A percentile compares a stretch with the other conserved stretches of the same genome.
Evolutionary conservation across 768 basidiomycete species (phyloP).

Genomic region (Hygrocybe coccinea): DNA sequence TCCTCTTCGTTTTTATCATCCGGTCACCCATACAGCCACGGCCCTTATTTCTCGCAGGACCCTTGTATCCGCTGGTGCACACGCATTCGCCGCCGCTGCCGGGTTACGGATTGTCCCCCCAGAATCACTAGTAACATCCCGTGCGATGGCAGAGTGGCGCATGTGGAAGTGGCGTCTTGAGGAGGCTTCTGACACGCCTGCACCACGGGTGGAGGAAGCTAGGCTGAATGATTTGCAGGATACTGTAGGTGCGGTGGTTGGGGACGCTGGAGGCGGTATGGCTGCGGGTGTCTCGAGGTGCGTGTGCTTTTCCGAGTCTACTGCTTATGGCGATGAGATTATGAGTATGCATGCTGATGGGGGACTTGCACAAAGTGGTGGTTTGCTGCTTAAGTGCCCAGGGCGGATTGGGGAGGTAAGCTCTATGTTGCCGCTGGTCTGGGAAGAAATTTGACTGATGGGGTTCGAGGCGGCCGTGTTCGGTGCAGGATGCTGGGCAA

Average conservation of each 20-base stretch:
- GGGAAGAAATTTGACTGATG: background rate
- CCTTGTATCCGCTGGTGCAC: constrained; percentile 59
- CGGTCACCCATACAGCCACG: background rate
- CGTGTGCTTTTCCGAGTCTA: constrained; percentile 5
- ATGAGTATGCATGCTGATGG: background rate
- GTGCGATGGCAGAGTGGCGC: constrained; percentile 51
- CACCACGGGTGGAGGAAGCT: constrained; percentile 7
- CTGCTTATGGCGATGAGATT: too few species aligned
- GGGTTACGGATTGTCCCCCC: constrained; percentile 35
- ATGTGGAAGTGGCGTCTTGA: constrained; percentile 53
- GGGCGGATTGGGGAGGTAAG: constrained; percentile 73
- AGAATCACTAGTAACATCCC: constrained; percentile 45
- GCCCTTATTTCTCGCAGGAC: constrained; percentile 37
- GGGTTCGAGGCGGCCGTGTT: constrained; percentile 55
- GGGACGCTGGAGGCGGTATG: constrained; percentile 40
- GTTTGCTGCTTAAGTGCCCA: constrained; percentile 68
- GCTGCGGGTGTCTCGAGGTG: constrained; percentile 78
- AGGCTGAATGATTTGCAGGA: constrained; percentile 49
- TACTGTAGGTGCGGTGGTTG: constrained; percentile 76
- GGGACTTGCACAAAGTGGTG: constrained; percentile 52
- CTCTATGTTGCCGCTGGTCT: background rate
- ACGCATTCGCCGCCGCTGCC: constrained; percentile 42
- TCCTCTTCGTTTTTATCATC: constrained; percentile 1
- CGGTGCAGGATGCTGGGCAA: constrained; percentile 77
- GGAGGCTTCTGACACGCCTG: constrained; percentile 13